Evolutionary conservation across 345 rosid species (phyloP).

Genomic region (Turnera subulata): DNA sequence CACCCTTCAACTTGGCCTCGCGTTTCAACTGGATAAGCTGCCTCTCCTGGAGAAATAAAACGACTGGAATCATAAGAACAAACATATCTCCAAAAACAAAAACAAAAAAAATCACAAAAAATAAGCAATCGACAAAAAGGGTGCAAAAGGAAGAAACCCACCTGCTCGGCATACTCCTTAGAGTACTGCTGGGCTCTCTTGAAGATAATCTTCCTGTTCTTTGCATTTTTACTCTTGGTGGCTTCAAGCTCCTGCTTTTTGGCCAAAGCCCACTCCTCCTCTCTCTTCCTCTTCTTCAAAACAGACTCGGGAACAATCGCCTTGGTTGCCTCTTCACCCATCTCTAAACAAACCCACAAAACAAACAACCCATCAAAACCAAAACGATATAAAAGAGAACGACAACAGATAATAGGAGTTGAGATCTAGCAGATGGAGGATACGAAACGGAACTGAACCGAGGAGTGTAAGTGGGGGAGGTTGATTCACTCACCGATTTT

Average conservation of each 20-base stretch:
- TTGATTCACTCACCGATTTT: too few species aligned
- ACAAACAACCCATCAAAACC: background rate
- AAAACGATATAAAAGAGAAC: too few species aligned
- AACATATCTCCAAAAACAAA: too few species aligned
- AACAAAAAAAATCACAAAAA: background rate
- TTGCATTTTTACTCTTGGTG: constrained; percentile 50
- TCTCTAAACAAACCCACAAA: constrained; percentile 19
- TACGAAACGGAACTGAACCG: too few species aligned
- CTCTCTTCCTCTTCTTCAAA: constrained; percentile 75
- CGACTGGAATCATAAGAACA: background rate
- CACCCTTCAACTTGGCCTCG: constrained; percentile 26
- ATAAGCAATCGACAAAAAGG: background rate
- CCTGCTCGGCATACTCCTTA: constrained; percentile 66
- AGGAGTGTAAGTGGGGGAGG: too few species aligned
- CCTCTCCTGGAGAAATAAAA: constrained; percentile 1
- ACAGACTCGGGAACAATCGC: constrained; percentile 71
- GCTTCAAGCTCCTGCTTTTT: constrained; percentile 45
- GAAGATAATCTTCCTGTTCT: constrained; percentile 56
- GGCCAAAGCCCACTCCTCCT: constrained; percentile 57
- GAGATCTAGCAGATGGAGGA: too few species aligned
- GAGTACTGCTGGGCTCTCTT: constrained; percentile 56
- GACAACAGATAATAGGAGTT: too few species aligned
- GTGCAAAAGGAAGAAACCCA: constrained; percentile 11
- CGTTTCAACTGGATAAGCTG: constrained; percentile 16
- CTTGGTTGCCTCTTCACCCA: constrained; percentile 43